Percentiles rank a stretch among this genome's conserved stretches.
Conservation (phyloP, 192 early-diverging fungal species). For the Gigaspora rosea region DNA sequence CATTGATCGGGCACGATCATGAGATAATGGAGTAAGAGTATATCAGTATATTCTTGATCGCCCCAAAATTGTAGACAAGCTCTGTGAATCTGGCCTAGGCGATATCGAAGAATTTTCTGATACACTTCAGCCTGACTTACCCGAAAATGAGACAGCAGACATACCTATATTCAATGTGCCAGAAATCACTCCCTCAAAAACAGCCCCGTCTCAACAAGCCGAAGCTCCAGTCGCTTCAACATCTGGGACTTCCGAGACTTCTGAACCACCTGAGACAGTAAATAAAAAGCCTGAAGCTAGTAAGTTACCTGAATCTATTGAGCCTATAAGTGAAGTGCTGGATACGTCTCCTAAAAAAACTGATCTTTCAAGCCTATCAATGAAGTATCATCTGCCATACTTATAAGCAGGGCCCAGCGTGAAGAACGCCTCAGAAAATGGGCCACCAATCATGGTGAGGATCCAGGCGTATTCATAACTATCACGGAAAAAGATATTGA, state of each 20-base stretch:
- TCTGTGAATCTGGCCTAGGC: no score
- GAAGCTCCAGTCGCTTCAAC: not conserved
- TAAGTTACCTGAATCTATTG: not conserved
- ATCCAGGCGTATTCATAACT: not conserved
- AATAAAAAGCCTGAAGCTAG: not conserved
- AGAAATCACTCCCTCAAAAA: no score
- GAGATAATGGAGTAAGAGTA: no score
- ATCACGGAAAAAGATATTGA: not conserved
- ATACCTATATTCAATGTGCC: no score
- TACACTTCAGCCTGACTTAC: no score
- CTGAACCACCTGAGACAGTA: no score
- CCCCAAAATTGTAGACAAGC: no score
- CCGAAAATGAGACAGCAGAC: no score
- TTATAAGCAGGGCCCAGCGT: not conserved
- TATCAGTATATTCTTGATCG: no score
- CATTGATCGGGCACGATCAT: no score
- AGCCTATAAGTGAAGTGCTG: not conserved
- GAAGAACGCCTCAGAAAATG: not conserved
- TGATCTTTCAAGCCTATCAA: not conserved
- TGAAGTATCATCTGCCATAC: not conserved
- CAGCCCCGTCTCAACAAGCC: no score
- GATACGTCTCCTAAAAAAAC: not conserved
- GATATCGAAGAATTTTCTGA: no score
- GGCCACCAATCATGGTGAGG: not conserved
- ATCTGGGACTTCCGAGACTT: not conserved